Conservation (phyloP, 306 rosid species). For the Medicago arabica region DNA sequence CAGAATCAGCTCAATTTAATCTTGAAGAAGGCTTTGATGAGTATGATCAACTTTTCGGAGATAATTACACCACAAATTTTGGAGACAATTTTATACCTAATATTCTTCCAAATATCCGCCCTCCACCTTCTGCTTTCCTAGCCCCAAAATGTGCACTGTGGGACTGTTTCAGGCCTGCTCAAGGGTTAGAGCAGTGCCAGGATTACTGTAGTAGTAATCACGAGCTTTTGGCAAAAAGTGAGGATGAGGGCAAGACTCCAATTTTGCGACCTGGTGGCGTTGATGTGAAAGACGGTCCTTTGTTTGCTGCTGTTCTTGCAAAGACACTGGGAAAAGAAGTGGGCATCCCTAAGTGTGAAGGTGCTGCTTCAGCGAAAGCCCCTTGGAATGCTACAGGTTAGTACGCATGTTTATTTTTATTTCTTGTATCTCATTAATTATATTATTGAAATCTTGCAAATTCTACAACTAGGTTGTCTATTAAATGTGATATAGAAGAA, state of each 20-base stretch:
- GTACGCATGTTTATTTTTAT: slow-evolving; percentile 21
- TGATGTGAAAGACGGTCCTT: slow-evolving; percentile 79
- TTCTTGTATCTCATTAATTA: slow-evolving; percentile 13
- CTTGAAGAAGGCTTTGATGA: slow-evolving; percentile 48
- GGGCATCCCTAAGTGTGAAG: slow-evolving; percentile 90
- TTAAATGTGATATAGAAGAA: slow-evolving; percentile 12
- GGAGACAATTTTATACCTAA: slow-evolving; percentile 62
- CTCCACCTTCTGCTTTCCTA: slow-evolving; percentile 90
- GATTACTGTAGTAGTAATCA: slow-evolving; percentile 85
- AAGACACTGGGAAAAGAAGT: slow-evolving; percentile 85
- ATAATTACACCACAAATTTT: slow-evolving; percentile 36
- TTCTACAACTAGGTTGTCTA: slow-evolving; percentile 35
- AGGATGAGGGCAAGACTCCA: slow-evolving; percentile 88
- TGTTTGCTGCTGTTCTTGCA: slow-evolving; percentile 82
- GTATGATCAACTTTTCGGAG: slow-evolving; percentile 40
- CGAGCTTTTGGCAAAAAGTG: slow-evolving; percentile 73
- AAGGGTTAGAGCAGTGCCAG: slow-evolving; percentile 71
- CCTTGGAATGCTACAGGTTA: slow-evolving; percentile 96
- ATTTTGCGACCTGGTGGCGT: slow-evolving; percentile 92
- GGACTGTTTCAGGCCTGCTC: slow-evolving; percentile 97
- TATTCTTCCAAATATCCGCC: slow-evolving; percentile 75
- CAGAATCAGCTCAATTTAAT: slow-evolving; percentile 50
- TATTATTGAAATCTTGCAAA: slow-evolving; percentile 25
- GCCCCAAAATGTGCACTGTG: slow-evolving; percentile 94
- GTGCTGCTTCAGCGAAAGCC: slow-evolving; percentile 91